Evolutionary conservation across 1,139 yeast genomes (phyloP).

Genomic region (Lodderomyces elongisporus): DNA sequence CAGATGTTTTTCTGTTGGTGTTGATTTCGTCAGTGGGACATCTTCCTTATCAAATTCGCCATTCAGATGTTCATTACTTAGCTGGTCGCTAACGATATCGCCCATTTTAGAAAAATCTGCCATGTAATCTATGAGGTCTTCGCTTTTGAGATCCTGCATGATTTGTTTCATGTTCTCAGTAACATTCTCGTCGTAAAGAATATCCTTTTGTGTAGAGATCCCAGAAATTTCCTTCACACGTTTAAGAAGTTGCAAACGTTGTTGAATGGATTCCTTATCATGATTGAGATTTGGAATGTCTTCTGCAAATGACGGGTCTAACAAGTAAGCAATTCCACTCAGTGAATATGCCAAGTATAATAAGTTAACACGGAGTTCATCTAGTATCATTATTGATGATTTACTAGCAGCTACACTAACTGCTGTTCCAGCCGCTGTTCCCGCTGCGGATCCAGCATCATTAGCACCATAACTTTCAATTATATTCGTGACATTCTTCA

Average conservation of each 20-base stretch:
- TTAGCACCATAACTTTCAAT: constrained; percentile 26
- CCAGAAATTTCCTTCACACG: constrained; percentile 26
- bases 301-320: constrained; percentile 62
- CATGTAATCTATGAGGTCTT: constrained; percentile 15
- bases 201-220: constrained; percentile 21
- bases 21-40: constrained; percentile 18
- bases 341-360: constrained; percentile 55
- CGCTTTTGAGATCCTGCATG: constrained; percentile 33
- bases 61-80: constrained; percentile 3
- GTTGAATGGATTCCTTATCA: constrained; percentile 31
- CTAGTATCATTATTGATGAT: constrained; percentile 29
- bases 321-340: constrained; percentile 71
- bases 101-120: constrained; percentile 16
- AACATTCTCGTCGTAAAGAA: constrained; percentile 23
- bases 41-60: constrained; percentile 12
- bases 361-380: constrained; percentile 52
- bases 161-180: constrained; percentile 36
- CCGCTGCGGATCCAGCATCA: constrained; percentile 1
- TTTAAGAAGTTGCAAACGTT: constrained; percentile 28
- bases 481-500: constrained; percentile 37
- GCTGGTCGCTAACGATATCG: constrained; percentile 6
- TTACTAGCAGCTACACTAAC: not conserved
- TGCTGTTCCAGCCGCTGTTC: not conserved
- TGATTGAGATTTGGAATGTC: constrained; percentile 38
- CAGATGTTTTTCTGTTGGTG: constrained; percentile 1